Evolutionary conservation across 1,139 yeast species (phyloP).

Genomic region (Blastobotrys illinoisensis): DNA sequence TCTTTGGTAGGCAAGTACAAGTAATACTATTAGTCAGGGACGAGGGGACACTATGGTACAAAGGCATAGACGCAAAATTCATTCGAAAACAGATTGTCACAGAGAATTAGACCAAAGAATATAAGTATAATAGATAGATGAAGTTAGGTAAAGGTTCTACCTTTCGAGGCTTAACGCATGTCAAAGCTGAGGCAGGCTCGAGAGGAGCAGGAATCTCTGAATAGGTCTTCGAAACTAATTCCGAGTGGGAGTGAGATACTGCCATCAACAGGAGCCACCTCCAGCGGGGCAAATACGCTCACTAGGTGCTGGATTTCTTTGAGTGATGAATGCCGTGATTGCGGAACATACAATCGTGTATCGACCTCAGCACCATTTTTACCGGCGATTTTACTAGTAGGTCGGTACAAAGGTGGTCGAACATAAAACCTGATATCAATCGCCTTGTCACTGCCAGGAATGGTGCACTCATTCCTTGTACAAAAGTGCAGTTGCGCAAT

Average conservation of each 20-base stretch:
- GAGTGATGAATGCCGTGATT: slow-evolving; percentile 52
- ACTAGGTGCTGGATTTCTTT: slow-evolving; percentile 42
- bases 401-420: neutral
- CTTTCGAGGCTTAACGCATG: slow-evolving; percentile 12
- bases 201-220: slow-evolving; percentile 39
- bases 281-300: slow-evolving; percentile 37
- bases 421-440: neutral
- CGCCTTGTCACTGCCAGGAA: neutral
- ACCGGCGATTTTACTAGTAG: neutral
- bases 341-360: neutral
- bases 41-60: too few relatives aligned
- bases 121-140: too few relatives aligned
- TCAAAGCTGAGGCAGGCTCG: slow-evolving; percentile 34
- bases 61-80: too few relatives aligned
- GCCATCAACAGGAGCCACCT: slow-evolving; percentile 28
- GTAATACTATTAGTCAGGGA: too few relatives aligned
- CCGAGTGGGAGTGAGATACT: neutral
- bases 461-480: neutral
- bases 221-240: slow-evolving; percentile 40
- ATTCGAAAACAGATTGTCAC: too few relatives aligned
- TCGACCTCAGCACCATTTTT: neutral
- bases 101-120: too few relatives aligned
- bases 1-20: too few relatives aligned
- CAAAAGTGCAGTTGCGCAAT: neutral
- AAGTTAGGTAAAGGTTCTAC: neutral